A percentile compares a stretch with the other conserved stretches of the same genome.
These are phyloP conservation scores for Petrea volubilis DNA, from an alignment of 257 asterid genomes.

Conservation along the genomic window DNA sequence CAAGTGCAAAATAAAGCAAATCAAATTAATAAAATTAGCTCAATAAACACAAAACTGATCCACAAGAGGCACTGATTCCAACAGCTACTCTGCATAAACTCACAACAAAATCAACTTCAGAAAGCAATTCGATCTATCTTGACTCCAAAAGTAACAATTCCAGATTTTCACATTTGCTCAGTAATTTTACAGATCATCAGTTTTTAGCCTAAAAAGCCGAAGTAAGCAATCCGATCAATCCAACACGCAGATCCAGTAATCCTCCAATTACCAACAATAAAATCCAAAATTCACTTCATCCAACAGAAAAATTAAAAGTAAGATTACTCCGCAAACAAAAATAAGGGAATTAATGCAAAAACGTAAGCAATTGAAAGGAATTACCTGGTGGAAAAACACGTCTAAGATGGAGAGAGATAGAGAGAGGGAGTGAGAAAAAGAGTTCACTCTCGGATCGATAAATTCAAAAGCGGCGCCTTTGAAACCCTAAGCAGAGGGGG, in stretches of 20 bases:
- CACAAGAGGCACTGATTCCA: background rate
- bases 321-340: background rate
- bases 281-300: background rate
- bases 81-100: background rate
- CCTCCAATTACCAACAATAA: background rate
- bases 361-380: background rate
- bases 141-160: background rate
- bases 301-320: background rate
- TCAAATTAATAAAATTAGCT: background rate
- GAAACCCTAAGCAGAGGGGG: slow-evolving; percentile 40
- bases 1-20: background rate
- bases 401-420: slow-evolving; percentile 4
- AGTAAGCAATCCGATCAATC: slow-evolving; percentile 18
- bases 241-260: slow-evolving; percentile 27
- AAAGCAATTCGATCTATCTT: slow-evolving; percentile 22
- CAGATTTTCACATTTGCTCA: background rate
- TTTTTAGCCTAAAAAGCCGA: background rate
- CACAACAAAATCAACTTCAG: background rate
- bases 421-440: slow-evolving; percentile 10
- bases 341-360: background rate
- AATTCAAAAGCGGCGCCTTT: slow-evolving; percentile 38
- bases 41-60: background rate
- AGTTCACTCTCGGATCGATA: slow-evolving; percentile 29
- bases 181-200: slow-evolving; percentile 10
- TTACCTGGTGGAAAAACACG: slow-evolving; percentile 26